Conservation (phyloP, 768 basidiomycete genomes). For the Coprinellus aureogranulatus region DNA sequence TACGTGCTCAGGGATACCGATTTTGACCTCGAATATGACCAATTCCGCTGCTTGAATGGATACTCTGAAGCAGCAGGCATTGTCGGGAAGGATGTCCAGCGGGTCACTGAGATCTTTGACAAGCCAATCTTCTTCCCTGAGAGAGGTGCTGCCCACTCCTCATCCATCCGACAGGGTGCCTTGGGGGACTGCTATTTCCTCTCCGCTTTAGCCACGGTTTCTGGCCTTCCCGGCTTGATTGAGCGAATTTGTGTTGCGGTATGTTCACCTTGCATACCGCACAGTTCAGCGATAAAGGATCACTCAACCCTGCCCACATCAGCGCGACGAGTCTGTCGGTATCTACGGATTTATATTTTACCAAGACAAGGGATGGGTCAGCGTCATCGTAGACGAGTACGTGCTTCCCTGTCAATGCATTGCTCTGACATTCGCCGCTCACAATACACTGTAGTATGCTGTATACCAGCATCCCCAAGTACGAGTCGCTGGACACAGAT, state of each 20-base stretch:
- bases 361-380: slow-evolving; percentile 49
- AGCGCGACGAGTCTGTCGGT: slow-evolving; percentile 39
- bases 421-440: too few species aligned
- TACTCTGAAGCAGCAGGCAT: slow-evolving; percentile 14
- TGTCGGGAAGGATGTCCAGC: slow-evolving; percentile 36
- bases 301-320: too few species aligned
- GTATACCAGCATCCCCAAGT: slow-evolving; percentile 42
- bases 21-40: slow-evolving; percentile 55
- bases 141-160: slow-evolving; percentile 35
- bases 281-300: too few species aligned
- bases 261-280: slow-evolving; percentile 12
- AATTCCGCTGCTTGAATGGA: slow-evolving; percentile 41
- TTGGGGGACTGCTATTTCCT: slow-evolving; percentile 58
- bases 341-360: slow-evolving; percentile 61
- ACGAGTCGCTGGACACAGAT: slow-evolving; percentile 32
- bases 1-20: slow-evolving; percentile 2
- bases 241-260: slow-evolving; percentile 42
- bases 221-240: slow-evolving; percentile 41
- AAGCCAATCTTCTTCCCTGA: slow-evolving; percentile 48
- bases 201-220: slow-evolving; percentile 48
- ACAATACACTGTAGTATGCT: too few species aligned
- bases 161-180: slow-evolving; percentile 47
- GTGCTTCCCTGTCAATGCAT: slow-evolving; percentile 15
- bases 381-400: slow-evolving; percentile 59
- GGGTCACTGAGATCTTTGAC: slow-evolving; percentile 52